Base-by-base conservation (phyloP, 1,139 yeast genomes). In the Blastobotrys ciferrii region DNA sequence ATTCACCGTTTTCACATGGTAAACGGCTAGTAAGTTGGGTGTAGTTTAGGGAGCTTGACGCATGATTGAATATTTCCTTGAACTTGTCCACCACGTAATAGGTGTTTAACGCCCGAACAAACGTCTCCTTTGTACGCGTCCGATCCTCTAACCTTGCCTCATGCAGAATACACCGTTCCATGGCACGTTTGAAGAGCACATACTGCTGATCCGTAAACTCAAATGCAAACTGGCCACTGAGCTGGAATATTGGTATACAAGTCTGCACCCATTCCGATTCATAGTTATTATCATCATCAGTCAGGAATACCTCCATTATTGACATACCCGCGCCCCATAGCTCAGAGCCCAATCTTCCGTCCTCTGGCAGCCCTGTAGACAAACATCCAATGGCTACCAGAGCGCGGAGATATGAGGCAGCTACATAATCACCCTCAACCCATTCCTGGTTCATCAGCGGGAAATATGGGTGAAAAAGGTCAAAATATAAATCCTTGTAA, bases 401-500 rank as follows among this genome's bases (percentile, higher is more conserved):
- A 2, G 51, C 45, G 13, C 51, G 40, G n/a, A 48, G 42, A 23
- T 25, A 35, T 3, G 42, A 33, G 25, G 52, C 52, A 5, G 52
- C 52, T 9, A 45, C 45, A 13, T 42, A 31, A 32, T 49, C 52
- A 18, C 41, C 49, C 18, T 49, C 46, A 32, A 49, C 46, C 12
- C 33, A 30, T 12, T n/a, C 11, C 17, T 42, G 41, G 30, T 49
- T 42, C 14, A 46, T 28, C 2, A 49, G 20, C 13, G 52, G 52
- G 35, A 49, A 46, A 13, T 30, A 31, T 15, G 36, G 44, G 17
- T 42, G 47, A 25, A 49, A 42, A 3, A 43, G 41, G 17, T 49
- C 52, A 31, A 44, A 48, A 32, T 42, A 49, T 7, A 49, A 25
- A 25, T 49, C 52, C 37, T 49, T 49, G 35, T 49, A 49, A 36